Base-by-base conservation (phyloP, 2,329 filamentous ascomycete genomes). In the Ascochyta clinopodiicola region DNA sequence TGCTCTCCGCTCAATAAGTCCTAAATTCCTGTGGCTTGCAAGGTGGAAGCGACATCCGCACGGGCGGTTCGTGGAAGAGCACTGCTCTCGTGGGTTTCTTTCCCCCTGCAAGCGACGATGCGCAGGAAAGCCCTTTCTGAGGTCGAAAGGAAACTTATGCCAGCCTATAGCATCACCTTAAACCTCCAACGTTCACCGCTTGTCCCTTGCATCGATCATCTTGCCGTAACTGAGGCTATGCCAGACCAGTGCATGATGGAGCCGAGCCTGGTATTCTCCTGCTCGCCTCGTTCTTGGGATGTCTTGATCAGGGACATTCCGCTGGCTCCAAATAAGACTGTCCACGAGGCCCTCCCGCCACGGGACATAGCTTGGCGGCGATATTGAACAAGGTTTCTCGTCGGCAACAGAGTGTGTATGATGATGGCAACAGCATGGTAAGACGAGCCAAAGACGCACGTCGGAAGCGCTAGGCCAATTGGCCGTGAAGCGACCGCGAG, bases 391-490 rank as follows among this genome's bases (percentile, higher is more conserved):
- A 57, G 56, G 56, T 51, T 43, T 32, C 51, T 38, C 53, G 35
- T 62, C 63, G 61, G 57, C 55, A 58, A 34, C 10, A 3, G 6
- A 24, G 6, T 24, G 22, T 31, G 13, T 13, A 10, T 31, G 12
- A 17, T 13, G 3, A 31, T 31, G 29, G 29, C 29, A 31, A 31
- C 5, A 51, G 48, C 51, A 51, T 53, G 62, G 45, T 34, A 47
- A 44, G 38, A 55, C 56, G 50, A 60, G 27, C 50, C 36, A 46
- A 50, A 59, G 22, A 42, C 44, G 44, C 52, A 57, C 45, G 46
- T 62, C 62, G 60, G 62, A 53, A 54, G 43, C 66, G 57, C 66
- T 68, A 67, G 57, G 42, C 49, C 35, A 52, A 58, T 55, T 54
- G 53, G 54, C 65, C 65, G 65, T 45, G 32, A 60, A 57, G 27